Evolutionary conservation across 106 monocot genomes (phyloP).

Genomic region (Narthecium ossifragum): DNA sequence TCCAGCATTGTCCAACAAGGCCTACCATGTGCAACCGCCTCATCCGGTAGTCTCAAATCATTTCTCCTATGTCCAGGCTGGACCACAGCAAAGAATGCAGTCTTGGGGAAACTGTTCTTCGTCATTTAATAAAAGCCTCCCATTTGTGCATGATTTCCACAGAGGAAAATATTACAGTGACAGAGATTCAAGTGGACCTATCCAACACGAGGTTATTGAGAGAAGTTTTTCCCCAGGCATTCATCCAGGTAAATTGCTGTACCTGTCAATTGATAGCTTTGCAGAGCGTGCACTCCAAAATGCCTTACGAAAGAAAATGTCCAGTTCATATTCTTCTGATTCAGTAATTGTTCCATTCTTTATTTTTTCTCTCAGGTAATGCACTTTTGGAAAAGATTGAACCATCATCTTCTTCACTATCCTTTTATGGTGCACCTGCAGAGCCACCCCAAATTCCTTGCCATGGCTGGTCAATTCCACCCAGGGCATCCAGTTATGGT

Average conservation of each 20-base stretch:
- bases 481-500: constrained; percentile 42
- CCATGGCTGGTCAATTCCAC: constrained; percentile 54
- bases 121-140: constrained; percentile 23
- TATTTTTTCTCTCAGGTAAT: constrained; percentile 17
- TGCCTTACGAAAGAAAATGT: background rate
- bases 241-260: constrained; percentile 31
- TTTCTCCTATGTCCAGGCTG: constrained; percentile 64
- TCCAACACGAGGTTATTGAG: constrained; percentile 40
- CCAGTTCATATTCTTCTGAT: background rate
- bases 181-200: constrained; percentile 18
- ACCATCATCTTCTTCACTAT: constrained; percentile 10
- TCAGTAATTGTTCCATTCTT: background rate
- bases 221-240: constrained; percentile 32
- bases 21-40: constrained; percentile 65
- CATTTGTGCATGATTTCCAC: constrained; percentile 29
- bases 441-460: constrained; percentile 39
- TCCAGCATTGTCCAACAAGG: constrained; percentile 25
- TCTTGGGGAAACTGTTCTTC: constrained; percentile 37
- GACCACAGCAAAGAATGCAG: constrained; percentile 31
- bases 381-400: constrained; percentile 28
- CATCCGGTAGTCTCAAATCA: constrained; percentile 62
- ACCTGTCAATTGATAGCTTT: background rate
- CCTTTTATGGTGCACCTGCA: constrained; percentile 35
- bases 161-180: constrained; percentile 29
- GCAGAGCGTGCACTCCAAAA: too few relatives aligned